phyloP scores from a whole-genome alignment of 139 green algal species.

The Pseudopediastrum boryanum region DNA sequence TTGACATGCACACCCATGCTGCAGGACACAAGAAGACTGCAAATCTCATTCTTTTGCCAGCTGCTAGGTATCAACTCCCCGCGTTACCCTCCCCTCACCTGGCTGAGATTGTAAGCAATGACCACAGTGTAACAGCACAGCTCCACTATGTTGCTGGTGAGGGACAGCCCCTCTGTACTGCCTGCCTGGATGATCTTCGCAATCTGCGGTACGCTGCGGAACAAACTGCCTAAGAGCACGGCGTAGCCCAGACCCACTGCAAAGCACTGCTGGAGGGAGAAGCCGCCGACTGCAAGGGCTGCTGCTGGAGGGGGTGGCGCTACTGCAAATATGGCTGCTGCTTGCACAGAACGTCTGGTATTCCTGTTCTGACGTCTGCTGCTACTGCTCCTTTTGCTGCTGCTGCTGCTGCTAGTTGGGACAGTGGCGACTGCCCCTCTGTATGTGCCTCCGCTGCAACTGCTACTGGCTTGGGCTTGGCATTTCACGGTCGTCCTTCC shows the following conservation, averaged over 20 bases:
- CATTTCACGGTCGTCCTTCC: too few relatives aligned
- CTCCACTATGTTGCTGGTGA: slow-evolving; percentile 66
- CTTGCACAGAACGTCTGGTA: slow-evolving; percentile 1
- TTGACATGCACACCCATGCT: too few relatives aligned
- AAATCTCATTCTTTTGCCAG: too few relatives aligned
- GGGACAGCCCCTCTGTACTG: slow-evolving; percentile 59
- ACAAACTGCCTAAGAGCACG: slow-evolving; percentile 63
- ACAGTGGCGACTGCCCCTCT: background rate
- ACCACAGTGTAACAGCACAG: slow-evolving; percentile 73
- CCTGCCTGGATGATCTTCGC: slow-evolving; percentile 36
- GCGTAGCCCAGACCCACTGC: slow-evolving; percentile 60
- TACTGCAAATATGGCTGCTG: background rate
- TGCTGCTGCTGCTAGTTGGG: background rate
- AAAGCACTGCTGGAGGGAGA: slow-evolving; percentile 10
- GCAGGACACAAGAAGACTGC: too few relatives aligned
- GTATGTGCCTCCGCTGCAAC: background rate
- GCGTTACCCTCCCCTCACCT: slow-evolving; percentile 12
- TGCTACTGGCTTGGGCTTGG: background rate
- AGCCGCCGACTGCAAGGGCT: background rate
- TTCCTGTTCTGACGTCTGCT: slow-evolving; percentile 15
- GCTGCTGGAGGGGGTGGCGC: background rate
- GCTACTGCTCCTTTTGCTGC: background rate
- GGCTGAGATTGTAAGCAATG: slow-evolving; percentile 71
- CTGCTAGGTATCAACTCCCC: background rate
- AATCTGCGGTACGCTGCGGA: slow-evolving; percentile 76